Conservation (phyloP, 305 asterid species). For the Striga hermonthica region DNA sequence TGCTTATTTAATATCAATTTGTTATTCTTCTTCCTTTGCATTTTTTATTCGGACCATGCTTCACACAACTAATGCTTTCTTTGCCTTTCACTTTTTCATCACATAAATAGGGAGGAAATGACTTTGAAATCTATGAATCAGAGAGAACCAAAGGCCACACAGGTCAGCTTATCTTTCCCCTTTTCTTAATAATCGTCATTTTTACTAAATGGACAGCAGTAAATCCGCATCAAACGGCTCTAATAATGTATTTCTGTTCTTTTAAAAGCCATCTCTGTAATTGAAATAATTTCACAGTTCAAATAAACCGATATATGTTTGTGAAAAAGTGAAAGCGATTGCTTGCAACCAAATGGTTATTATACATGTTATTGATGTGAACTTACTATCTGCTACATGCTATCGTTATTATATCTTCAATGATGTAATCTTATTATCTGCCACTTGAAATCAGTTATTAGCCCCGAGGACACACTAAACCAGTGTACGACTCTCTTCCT, state of each 20-base stretch:
- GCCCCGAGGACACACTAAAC: slow-evolving; percentile 70
- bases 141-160: slow-evolving; percentile 88
- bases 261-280: slow-evolving; percentile 6
- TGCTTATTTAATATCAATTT: too few species aligned
- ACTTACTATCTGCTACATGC: not conserved
- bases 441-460: slow-evolving; percentile 50
- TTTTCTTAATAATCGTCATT: not conserved
- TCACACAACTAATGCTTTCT: not conserved
- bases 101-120: slow-evolving; percentile 78
- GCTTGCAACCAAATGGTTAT: slow-evolving; percentile 3
- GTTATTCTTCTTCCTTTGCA: too few species aligned
- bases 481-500: slow-evolving; percentile 67
- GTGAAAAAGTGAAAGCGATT: not conserved
- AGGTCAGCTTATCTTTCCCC: slow-evolving; percentile 42
- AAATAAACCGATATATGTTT: not conserved
- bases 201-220: too few species aligned
- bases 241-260: not conserved
- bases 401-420: too few species aligned
- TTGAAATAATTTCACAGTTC: not conserved
- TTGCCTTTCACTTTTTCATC: slow-evolving; percentile 9
- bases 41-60: too few species aligned
- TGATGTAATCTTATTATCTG: too few species aligned
- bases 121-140: slow-evolving; percentile 77
- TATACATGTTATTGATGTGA: slow-evolving; percentile 2
- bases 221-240: not conserved